phyloP scores from a whole-genome alignment of 768 basidiomycete genomes.

The Naganishia vaughanmartiniae region DNA sequence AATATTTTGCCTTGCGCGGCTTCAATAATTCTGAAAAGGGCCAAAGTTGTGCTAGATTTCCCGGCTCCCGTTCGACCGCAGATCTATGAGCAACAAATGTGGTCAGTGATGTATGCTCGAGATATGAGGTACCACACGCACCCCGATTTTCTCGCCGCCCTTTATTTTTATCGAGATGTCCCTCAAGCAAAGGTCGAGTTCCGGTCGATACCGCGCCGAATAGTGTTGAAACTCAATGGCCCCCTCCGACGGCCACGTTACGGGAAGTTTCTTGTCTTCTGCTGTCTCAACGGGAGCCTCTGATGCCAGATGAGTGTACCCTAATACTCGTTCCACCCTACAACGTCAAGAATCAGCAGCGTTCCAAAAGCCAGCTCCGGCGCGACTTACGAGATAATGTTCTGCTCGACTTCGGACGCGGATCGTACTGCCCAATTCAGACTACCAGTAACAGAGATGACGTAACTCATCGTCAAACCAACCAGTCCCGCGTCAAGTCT shows the following conservation, averaged over 20 bases:
- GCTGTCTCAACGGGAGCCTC: slow-evolving; percentile 48
- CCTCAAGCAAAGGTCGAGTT: slow-evolving; percentile 48
- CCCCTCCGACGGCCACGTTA: slow-evolving; percentile 39
- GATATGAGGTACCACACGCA: neutral
- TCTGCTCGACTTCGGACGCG: slow-evolving; percentile 52
- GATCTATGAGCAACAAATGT: slow-evolving; percentile 25
- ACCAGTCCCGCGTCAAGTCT: slow-evolving; percentile 80
- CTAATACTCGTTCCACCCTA: slow-evolving; percentile 51
- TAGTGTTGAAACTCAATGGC: slow-evolving; percentile 50
- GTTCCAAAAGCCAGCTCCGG: neutral
- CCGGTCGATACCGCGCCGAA: slow-evolving; percentile 50
- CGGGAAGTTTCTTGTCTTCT: slow-evolving; percentile 45
- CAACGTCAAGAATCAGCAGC: slow-evolving; percentile 29
- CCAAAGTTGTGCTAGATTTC: slow-evolving; percentile 50
- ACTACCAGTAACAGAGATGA: slow-evolving; percentile 75
- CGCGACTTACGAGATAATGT: slow-evolving; percentile 30
- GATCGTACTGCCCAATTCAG: slow-evolving; percentile 51
- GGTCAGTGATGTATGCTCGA: neutral
- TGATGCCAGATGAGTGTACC: slow-evolving; percentile 43
- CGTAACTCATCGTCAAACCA: slow-evolving; percentile 80
- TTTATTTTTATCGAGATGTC: slow-evolving; percentile 49
- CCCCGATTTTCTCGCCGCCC: slow-evolving; percentile 50
- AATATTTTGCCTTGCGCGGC: slow-evolving; percentile 71
- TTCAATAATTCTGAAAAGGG: slow-evolving; percentile 57
- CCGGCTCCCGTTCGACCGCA: slow-evolving; percentile 51